Base-by-base conservation (phyloP, 306 rosid genomes). In the Cicer judaicum region DNA sequence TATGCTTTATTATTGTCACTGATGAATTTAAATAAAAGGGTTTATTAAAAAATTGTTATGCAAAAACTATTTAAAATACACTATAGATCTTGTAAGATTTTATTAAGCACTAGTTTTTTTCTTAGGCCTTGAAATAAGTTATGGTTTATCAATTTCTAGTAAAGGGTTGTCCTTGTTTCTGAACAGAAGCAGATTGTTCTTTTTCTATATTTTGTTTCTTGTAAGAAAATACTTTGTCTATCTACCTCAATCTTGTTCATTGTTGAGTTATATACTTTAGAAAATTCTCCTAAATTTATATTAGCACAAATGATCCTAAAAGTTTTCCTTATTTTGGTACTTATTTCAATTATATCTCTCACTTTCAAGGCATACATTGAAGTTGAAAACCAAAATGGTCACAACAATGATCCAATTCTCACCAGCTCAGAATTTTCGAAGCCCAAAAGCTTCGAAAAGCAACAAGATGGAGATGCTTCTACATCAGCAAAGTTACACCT, bases 401-500 rank as follows among this genome's bases (percentile, higher is more conserved):
- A 24, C 72, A 40, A 9, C 65, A 68, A 68, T 7, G 61, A 41
- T 68, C 48, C 76, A 21, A 41, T 52, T 74, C 72, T 74, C 59
- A 29, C 72, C 19, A 42, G 7, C 76, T 40, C 16, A 7, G 38
- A 73, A 50, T 16, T 54, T 50, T 44, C 68, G 10, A 44, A 43
- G 50, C n/a, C 2, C 14, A 2, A 11, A 7, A 41, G 9, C 57
- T 44, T 34, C 16, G 50, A 76, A 14, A 14, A 49, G 65, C 76
- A 67, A 40, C 76, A 56, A 49, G 19, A 67, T 10, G 60, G 21
- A 57, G 79, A 40, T 74, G 42, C 13, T 72, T 21, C 34, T 68
- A 59, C 50, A 40, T 80, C 70, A 43, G 43, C 14, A 50, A 68
- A 86, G 86, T 79, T 92, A 43, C 90, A 84, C 72, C 75, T 92